Percentiles rank a stretch among this genome's conserved stretches.
Evolutionary conservation across 1,139 yeast genomes (phyloP).

Genomic region (Hansenula lynferdii): DNA sequence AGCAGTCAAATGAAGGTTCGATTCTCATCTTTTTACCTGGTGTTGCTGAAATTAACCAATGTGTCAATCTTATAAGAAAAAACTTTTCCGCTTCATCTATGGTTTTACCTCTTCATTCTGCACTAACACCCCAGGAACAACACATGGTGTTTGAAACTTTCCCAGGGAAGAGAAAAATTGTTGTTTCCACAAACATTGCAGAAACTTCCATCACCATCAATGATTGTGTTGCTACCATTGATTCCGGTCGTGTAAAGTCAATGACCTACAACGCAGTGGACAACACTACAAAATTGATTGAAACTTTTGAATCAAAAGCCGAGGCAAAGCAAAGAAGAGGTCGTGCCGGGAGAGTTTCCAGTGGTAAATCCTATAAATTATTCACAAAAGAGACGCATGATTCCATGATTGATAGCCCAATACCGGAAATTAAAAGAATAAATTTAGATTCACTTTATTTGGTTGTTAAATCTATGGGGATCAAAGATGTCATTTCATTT

Average conservation of each 20-base stretch:
- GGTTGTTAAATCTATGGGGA: slow-evolving; percentile 86
- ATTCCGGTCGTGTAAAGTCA: slow-evolving; percentile 80
- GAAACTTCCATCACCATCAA: slow-evolving; percentile 91
- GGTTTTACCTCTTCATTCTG: slow-evolving; percentile 80
- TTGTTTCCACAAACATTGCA: slow-evolving; percentile 87
- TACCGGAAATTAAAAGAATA: slow-evolving; percentile 85
- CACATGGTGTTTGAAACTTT: slow-evolving; percentile 65
- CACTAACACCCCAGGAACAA: slow-evolving; percentile 79
- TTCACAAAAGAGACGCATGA: slow-evolving; percentile 61
- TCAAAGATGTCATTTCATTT: slow-evolving; percentile 63
- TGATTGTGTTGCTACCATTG: slow-evolving; percentile 90
- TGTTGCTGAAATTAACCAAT: slow-evolving; percentile 74
- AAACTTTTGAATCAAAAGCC: slow-evolving; percentile 86
- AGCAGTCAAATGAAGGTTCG: slow-evolving; percentile 54
- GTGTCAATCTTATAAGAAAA: slow-evolving; percentile 32
- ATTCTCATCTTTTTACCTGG: slow-evolving; percentile 88
- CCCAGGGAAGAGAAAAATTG: slow-evolving; percentile 59
- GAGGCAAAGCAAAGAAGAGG: slow-evolving; percentile 94
- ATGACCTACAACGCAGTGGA: slow-evolving; percentile 63
- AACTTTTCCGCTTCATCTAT: slow-evolving; percentile 25
- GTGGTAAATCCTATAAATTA: slow-evolving; percentile 77
- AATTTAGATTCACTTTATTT: slow-evolving; percentile 79
- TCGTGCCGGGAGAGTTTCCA: slow-evolving; percentile 94
- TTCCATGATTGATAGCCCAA: slow-evolving; percentile 64
- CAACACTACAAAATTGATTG: slow-evolving; percentile 69